phyloP scores from a whole-genome alignment of 169 alveolate genomes.

The Plasmodium fragile region DNA sequence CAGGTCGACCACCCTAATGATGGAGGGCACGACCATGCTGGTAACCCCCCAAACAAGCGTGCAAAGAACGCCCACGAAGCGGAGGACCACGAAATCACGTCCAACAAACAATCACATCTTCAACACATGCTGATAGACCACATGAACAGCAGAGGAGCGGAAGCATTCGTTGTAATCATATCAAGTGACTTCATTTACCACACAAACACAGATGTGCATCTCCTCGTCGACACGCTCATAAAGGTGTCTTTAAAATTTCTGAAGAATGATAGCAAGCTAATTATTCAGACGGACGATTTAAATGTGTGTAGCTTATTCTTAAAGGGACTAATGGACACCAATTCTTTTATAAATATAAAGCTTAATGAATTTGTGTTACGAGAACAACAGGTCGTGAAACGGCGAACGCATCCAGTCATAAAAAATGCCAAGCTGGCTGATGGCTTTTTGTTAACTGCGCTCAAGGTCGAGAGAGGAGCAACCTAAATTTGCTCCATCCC shows the following conservation, averaged over 20 bases:
- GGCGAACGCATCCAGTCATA: conserved; percentile 61
- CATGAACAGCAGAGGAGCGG: conserved; percentile 27
- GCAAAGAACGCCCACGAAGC: neutral
- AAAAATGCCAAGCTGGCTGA: conserved; percentile 58
- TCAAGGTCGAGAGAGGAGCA: conserved; percentile 26
- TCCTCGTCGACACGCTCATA: conserved; percentile 21
- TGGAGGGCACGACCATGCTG: neutral
- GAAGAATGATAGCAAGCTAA: conserved; percentile 65
- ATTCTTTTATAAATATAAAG: conserved; percentile 32
- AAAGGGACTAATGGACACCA: conserved; percentile 26
- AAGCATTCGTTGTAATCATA: conserved; percentile 46
- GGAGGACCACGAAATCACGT: neutral
- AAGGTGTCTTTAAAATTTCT: conserved; percentile 37
- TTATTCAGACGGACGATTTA: conserved; percentile 54
- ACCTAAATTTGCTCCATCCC: neutral
- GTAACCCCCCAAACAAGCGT: neutral
- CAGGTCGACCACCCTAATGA: neutral
- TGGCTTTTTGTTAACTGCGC: conserved; percentile 57
- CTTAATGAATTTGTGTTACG: conserved; percentile 44
- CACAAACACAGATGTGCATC: conserved; percentile 35
- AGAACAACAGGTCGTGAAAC: conserved; percentile 60
- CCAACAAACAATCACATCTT: neutral
- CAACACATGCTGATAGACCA: conserved; percentile 24
- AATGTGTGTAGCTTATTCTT: conserved; percentile 23
- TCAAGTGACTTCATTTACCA: conserved; percentile 53